Percentiles rank a stretch among this genome's conserved stretches.
Evolutionary conservation across 2,329 filamentous ascomycete species (phyloP).

Genomic region (Neopestalotiopsis sp.): DNA sequence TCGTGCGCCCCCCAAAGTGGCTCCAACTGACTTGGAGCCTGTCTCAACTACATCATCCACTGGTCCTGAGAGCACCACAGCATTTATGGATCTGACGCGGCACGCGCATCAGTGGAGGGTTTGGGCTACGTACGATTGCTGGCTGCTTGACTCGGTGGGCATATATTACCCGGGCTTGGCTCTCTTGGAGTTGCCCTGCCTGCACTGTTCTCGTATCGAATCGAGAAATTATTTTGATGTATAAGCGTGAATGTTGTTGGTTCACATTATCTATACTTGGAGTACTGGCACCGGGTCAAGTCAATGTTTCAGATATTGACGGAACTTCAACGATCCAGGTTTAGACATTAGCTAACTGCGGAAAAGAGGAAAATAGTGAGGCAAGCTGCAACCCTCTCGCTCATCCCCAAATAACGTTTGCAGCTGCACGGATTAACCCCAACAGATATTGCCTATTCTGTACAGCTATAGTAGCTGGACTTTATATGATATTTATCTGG

Average conservation of each 20-base stretch:
- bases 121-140: neutral
- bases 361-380: too few relatives aligned
- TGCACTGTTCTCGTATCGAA: neutral
- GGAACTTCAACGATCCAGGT: too few relatives aligned
- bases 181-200: neutral
- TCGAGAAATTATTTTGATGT: slow-evolving; percentile 11
- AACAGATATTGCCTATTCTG: too few relatives aligned
- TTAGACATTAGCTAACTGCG: too few relatives aligned
- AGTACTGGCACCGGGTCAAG: too few relatives aligned
- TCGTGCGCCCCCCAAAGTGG: neutral
- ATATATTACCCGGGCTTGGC: too few relatives aligned
- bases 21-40: neutral
- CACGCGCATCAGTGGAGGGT: neutral
- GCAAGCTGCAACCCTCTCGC: too few relatives aligned
- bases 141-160: neutral
- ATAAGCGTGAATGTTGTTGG: neutral
- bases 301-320: too few relatives aligned
- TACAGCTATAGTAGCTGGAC: neutral
- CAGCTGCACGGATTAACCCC: too few relatives aligned
- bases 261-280: too few relatives aligned
- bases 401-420: too few relatives aligned
- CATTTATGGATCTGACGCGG: neutral
- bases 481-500: too few relatives aligned
- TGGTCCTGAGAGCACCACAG: neutral
- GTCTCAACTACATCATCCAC: neutral